phyloP scores from a whole-genome alignment of 164 flowering plant species.

The Aristolochia californica region DNA sequence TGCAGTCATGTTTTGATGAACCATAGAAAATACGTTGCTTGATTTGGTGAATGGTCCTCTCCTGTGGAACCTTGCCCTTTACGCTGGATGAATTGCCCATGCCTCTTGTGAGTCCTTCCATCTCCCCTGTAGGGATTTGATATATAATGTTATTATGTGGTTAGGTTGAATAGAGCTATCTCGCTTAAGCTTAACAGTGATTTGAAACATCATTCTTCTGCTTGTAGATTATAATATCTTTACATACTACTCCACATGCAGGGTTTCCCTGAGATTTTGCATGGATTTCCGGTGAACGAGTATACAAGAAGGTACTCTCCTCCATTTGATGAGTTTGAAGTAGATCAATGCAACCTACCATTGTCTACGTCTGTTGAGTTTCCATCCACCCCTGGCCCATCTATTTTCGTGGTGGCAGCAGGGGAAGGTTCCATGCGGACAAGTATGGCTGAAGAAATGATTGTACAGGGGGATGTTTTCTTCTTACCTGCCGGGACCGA shows the following conservation, averaged over 20 bases:
- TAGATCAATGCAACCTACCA: constrained; percentile 61
- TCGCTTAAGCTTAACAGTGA: too few species aligned
- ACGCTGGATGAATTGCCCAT: too few species aligned
- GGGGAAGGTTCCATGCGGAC: constrained; percentile 51
- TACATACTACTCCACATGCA: constrained; percentile 17
- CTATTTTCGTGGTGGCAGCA: constrained; percentile 41
- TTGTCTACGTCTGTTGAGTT: constrained; percentile 33
- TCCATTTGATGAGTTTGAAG: constrained; percentile 91
- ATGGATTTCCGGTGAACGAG: constrained; percentile 40
- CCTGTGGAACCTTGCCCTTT: too few species aligned
- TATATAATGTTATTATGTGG: too few species aligned
- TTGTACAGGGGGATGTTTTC: constrained; percentile 51
- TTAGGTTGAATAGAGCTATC: too few species aligned
- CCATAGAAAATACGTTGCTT: too few species aligned
- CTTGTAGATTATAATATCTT: background rate
- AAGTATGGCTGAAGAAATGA: constrained; percentile 10
- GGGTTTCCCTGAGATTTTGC: constrained; percentile 73
- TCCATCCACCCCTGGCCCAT: constrained; percentile 61
- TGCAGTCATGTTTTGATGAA: too few species aligned
- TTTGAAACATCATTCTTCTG: too few species aligned
- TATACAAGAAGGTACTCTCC: constrained; percentile 58
- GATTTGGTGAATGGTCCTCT: too few species aligned
- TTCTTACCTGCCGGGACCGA: constrained; percentile 55
- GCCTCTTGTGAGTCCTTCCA: too few species aligned
- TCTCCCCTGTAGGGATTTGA: too few species aligned